These are phyloP conservation scores for Recurvomyces mirabilis DNA, from an alignment of 495 filamentous ascomycete species.

Conservation along the genomic window DNA sequence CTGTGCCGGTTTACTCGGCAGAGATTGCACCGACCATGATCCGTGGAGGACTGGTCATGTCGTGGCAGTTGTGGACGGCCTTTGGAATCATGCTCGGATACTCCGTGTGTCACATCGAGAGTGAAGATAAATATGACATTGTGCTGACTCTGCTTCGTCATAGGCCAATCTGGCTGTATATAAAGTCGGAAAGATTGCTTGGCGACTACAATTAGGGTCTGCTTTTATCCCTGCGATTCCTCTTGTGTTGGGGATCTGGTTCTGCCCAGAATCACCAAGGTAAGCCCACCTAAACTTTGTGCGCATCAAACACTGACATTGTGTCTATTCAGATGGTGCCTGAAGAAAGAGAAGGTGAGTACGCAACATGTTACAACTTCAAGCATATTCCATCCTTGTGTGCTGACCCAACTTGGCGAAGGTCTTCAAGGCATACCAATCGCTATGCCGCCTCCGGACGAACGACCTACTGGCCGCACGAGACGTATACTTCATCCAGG, in stretches of 20 bases:
- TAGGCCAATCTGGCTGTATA: conserved; percentile 60
- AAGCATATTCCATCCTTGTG: too few relatives aligned
- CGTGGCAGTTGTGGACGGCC: conserved; percentile 77
- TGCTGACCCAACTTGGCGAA: background rate
- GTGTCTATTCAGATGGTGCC: too few relatives aligned
- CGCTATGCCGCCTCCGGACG: conserved; percentile 39
- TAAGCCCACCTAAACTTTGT: too few relatives aligned
- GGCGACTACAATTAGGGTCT: conserved; percentile 70
- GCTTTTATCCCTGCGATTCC: conserved; percentile 64
- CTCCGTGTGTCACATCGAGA: too few relatives aligned
- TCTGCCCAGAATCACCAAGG: conserved; percentile 65
- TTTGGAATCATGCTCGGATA: conserved; percentile 53
- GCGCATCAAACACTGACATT: conserved; percentile 7
- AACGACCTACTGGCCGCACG: conserved; percentile 57
- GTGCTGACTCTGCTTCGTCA: too few relatives aligned
- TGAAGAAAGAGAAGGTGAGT: conserved; percentile 19
- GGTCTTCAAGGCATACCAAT: conserved; percentile 19
- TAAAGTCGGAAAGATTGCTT: conserved; percentile 44
- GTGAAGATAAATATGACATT: too few relatives aligned
- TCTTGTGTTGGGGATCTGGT: conserved; percentile 51
- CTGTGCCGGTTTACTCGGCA: conserved; percentile 47
- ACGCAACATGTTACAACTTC: too few relatives aligned
- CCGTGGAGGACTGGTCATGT: conserved; percentile 64
- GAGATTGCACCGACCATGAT: conserved; percentile 39
- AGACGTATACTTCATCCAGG: conserved; percentile 66